Percentiles rank a stretch among this genome's conserved stretches.
Evolutionary conservation across 2,329 filamentous ascomycete genomes (phyloP).

Genomic region (Fusarium heterosporum): DNA sequence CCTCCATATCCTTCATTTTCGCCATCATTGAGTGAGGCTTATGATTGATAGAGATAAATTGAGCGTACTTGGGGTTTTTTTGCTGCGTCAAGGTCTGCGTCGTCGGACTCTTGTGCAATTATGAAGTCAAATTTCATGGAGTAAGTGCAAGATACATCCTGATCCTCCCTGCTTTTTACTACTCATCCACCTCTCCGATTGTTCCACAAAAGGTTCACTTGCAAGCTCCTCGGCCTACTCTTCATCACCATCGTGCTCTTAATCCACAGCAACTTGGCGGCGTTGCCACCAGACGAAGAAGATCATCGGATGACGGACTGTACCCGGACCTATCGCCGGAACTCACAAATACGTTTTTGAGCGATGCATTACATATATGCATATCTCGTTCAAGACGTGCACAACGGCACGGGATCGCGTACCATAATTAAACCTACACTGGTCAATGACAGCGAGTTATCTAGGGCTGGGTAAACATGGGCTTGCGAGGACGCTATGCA

Average conservation of each 20-base stretch:
- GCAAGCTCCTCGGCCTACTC: not conserved
- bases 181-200: not conserved
- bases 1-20: conserved; percentile 27
- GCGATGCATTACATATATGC: conserved; percentile 15
- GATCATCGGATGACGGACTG: not conserved
- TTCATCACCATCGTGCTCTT: not conserved
- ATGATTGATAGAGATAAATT: not conserved
- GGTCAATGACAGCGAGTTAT: not conserved
- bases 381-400: not conserved
- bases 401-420: conserved; percentile 3
- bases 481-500: not conserved
- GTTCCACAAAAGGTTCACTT: not conserved
- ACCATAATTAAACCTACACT: not conserved
- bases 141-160: not conserved
- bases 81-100: not conserved
- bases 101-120: not conserved
- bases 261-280: not conserved
- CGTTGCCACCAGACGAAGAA: conserved; percentile 5
- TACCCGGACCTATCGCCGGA: conserved; percentile 15
- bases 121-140: not conserved
- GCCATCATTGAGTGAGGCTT: not conserved
- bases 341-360: not conserved
- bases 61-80: not conserved
- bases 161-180: not conserved
- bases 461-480: not conserved